These are phyloP conservation scores for Globisporangium takayamanum DNA, from an alignment of 352 stramenopile genomes.

Conservation along the genomic window DNA sequence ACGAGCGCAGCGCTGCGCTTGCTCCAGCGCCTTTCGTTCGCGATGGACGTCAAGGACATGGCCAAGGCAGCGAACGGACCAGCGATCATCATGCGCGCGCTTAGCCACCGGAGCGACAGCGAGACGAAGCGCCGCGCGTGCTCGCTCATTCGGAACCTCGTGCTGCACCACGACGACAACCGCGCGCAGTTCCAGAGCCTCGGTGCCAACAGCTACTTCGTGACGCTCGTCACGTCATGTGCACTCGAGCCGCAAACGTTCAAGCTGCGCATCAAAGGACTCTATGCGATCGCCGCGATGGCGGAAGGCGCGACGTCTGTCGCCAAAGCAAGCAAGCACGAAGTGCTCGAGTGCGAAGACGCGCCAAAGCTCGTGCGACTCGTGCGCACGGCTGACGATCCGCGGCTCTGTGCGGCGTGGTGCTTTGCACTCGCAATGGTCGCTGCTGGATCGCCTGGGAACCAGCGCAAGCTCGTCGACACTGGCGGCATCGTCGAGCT, in stretches of 20 bases:
- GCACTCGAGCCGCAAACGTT: background rate
- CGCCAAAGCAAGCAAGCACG: conserved; percentile 44
- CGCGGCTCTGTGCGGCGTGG: conserved; percentile 37
- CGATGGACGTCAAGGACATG: conserved; percentile 33
- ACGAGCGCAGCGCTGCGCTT: conserved; percentile 43
- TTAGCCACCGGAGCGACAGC: conserved; percentile 21
- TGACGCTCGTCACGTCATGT: conserved; percentile 17
- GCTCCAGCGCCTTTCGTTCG: conserved; percentile 39
- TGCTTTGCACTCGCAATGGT: conserved; percentile 38
- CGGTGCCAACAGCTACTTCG: conserved; percentile 31
- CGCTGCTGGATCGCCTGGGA: conserved; percentile 29
- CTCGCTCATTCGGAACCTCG: conserved; percentile 45
- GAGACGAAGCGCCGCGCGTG: conserved; percentile 28
- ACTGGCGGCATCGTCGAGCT: conserved; percentile 25
- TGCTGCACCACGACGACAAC: conserved; percentile 38
- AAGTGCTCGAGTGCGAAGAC: conserved; percentile 49
- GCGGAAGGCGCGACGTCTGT: conserved; percentile 21
- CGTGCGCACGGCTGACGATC: conserved; percentile 15
- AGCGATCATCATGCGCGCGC: conserved; percentile 38
- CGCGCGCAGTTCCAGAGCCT: conserved; percentile 45
- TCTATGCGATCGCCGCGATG: conserved; percentile 49
- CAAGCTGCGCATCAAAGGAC: conserved; percentile 40
- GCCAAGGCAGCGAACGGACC: conserved; percentile 26
- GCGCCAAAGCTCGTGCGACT: conserved; percentile 30
- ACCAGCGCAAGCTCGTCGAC: conserved; percentile 40